phyloP scores from a whole-genome alignment of 495 filamentous ascomycete species.

The Neurospora sp. region DNA sequence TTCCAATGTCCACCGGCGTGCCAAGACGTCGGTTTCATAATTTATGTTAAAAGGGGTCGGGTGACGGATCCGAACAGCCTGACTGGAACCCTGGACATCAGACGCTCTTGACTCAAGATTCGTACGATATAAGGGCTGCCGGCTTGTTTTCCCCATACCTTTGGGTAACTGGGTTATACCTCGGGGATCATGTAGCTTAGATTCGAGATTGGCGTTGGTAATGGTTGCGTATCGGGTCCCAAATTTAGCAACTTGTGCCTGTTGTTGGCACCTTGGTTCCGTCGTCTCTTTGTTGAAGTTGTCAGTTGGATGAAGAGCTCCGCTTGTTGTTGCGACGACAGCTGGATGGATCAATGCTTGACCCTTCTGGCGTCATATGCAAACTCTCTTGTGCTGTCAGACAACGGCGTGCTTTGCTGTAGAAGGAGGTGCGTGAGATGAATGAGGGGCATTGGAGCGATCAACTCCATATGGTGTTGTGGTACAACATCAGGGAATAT shows the following conservation, averaged over 20 bases:
- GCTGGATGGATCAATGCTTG: neutral
- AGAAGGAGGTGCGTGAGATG: neutral
- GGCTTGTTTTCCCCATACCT: neutral
- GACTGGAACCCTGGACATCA: neutral
- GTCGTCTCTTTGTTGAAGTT: neutral
- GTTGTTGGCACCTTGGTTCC: neutral
- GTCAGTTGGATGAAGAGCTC: neutral
- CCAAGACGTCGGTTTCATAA: slow-evolving; percentile 13
- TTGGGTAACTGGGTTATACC: neutral
- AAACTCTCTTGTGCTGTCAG: neutral
- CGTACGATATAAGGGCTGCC: neutral
- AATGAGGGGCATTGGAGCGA: neutral
- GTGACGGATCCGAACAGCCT: neutral
- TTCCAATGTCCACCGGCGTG: neutral
- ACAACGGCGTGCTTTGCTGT: neutral
- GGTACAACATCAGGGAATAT: neutral
- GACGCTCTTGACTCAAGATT: neutral
- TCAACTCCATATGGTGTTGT: neutral
- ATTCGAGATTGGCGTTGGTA: neutral
- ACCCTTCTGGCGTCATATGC: neutral
- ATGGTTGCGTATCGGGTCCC: neutral
- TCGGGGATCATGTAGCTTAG: neutral
- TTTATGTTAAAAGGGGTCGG: neutral
- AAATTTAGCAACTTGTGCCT: neutral
- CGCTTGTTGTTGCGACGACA: neutral